Evolutionary conservation across 2,329 filamentous ascomycete genomes (phyloP).

Genomic region (Talaromyces funiculosus): DNA sequence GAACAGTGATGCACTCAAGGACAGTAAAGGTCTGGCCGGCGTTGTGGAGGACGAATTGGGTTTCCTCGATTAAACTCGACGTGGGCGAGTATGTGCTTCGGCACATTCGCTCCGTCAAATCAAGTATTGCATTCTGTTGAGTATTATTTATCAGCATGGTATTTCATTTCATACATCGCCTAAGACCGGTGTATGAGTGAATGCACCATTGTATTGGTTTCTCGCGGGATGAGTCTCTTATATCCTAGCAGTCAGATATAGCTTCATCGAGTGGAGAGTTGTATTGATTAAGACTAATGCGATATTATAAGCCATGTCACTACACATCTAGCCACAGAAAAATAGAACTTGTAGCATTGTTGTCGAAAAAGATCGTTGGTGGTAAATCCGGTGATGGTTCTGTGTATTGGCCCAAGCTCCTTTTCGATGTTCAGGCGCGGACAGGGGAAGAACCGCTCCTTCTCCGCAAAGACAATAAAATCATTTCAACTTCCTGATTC

Average conservation of each 20-base stretch:
- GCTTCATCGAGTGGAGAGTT: neutral
- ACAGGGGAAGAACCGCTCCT: slow-evolving; percentile 13
- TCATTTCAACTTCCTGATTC: neutral
- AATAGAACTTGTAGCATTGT: neutral
- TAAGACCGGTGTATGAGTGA: too few species aligned
- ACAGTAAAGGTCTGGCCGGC: slow-evolving; percentile 41
- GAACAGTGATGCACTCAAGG: slow-evolving; percentile 39
- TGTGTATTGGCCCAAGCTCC: slow-evolving; percentile 33
- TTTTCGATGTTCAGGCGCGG: slow-evolving; percentile 21
- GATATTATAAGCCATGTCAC: too few species aligned
- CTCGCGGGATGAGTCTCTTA: neutral
- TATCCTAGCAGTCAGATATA: neutral
- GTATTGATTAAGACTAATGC: neutral
- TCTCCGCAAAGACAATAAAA: slow-evolving; percentile 9
- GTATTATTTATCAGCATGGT: too few species aligned
- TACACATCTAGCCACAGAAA: neutral
- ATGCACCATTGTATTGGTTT: too few species aligned
- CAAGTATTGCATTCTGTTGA: neutral
- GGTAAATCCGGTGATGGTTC: neutral
- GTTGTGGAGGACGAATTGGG: slow-evolving; percentile 56
- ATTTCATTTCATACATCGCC: neutral
- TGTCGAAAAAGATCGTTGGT: neutral
- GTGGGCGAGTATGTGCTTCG: neutral
- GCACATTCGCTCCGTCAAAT: neutral
- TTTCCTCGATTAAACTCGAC: slow-evolving; percentile 42